Percentiles rank a stretch among this genome's conserved stretches.
Conservation (phyloP, 306 rosid species). For the Vigna unguiculata region DNA sequence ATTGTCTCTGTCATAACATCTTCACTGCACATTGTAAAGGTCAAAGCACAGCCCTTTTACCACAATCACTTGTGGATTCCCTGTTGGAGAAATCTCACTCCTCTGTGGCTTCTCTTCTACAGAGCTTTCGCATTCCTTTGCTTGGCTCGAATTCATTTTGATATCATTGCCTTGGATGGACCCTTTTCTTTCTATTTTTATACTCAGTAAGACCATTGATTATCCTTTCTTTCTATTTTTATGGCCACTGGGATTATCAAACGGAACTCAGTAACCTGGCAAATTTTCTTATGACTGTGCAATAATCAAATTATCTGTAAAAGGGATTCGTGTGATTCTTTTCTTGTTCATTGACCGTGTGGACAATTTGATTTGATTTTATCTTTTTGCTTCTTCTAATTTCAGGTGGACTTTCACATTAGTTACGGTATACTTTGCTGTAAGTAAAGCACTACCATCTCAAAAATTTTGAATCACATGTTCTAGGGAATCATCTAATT, state of each 20-base stretch:
- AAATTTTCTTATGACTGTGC: not conserved
- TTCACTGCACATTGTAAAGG: conserved; percentile 30
- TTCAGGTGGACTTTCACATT: conserved; percentile 89
- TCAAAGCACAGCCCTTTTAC: conserved; percentile 44
- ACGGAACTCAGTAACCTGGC: not conserved
- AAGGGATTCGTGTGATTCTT: not conserved
- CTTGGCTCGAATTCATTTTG: conserved; percentile 42
- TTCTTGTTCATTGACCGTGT: not conserved
- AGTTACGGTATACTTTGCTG: conserved; percentile 76
- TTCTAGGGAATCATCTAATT: not conserved
- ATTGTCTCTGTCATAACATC: not conserved
- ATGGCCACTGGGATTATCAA: not conserved
- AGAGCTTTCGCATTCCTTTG: conserved; percentile 49
- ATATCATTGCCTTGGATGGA: conserved; percentile 40
- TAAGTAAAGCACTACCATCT: conserved; percentile 47
- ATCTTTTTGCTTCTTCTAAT: conserved; percentile 34
- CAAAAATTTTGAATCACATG: conserved; percentile 18
- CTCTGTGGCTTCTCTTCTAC: conserved; percentile 43
- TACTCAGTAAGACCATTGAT: conserved; percentile 47
- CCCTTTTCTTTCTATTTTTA: conserved; percentile 48
- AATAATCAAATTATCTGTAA: not conserved
- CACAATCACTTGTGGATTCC: conserved; percentile 48
- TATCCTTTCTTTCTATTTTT: not conserved
- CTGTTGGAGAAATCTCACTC: conserved; percentile 50
- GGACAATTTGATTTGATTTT: conserved; percentile 36